phyloP scores from a whole-genome alignment of 169 alveolate genomes.

The Ichthyophthirius multifiliis region DNA sequence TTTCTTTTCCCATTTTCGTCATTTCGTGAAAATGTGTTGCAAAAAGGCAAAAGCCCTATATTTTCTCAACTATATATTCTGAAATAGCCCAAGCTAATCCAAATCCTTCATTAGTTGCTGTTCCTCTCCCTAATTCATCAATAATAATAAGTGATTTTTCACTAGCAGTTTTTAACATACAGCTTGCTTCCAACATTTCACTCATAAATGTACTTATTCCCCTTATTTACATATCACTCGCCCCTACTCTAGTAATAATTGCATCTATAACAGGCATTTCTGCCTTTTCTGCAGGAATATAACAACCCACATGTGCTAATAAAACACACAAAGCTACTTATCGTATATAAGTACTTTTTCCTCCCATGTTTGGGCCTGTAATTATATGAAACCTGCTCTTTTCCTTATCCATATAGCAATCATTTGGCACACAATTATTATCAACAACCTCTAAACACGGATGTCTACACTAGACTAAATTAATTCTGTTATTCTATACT shows the following conservation, averaged over 20 bases:
- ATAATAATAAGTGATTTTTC: conserved; percentile 89
- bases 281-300: conserved; percentile 92
- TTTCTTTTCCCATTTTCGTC: conserved; percentile 86
- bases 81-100: conserved; percentile 98
- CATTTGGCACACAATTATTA: conserved; percentile 60
- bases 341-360: conserved; percentile 95
- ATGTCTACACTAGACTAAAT: conserved; percentile 66
- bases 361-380: conserved; percentile 99
- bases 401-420: conserved; percentile 56
- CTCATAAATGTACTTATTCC: conserved; percentile 97
- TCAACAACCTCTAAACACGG: conserved; percentile 78
- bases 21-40: conserved; percentile 99
- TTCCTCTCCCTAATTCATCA: conserved; percentile 98
- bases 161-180: conserved; percentile 92
- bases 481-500: conserved; percentile 32
- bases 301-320: conserved; percentile 94
- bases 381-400: conserved; percentile 87
- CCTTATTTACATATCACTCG: conserved; percentile 92
- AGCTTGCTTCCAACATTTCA: conserved; percentile 97
- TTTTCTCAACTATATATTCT: conserved; percentile 87
- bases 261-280: conserved; percentile 92
- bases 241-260: conserved; percentile 96
- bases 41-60: conserved; percentile 92
- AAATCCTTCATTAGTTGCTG: conserved; percentile 96
- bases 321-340: conserved; percentile 88